phyloP scores from a whole-genome alignment of 208 protist genomes.

The Trypanosoma platydactyli region DNA sequence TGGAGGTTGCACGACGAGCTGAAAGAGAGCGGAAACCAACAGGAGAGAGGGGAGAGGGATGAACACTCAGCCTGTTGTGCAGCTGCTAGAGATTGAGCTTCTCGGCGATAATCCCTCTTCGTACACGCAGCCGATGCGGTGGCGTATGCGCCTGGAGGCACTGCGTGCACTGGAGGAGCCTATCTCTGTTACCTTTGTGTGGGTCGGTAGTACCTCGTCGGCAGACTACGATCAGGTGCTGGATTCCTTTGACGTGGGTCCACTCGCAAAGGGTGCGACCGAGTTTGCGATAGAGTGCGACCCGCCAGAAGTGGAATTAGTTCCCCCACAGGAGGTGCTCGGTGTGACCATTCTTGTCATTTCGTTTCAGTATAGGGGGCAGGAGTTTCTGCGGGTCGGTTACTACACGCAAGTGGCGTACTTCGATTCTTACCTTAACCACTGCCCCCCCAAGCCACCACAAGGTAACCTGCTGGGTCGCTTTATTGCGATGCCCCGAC shows the following conservation, averaged over 20 bases:
- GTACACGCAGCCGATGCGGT: constrained; percentile 57
- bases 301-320: constrained; percentile 88
- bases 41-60: constrained; percentile 4
- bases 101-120: constrained; percentile 70
- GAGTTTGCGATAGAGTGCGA: constrained; percentile 95
- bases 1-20: not conserved
- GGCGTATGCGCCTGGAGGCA: constrained; percentile 79
- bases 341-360: constrained; percentile 97
- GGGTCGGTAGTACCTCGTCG: constrained; percentile 95
- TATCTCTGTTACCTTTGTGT: constrained; percentile 96
- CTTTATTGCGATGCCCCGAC: constrained; percentile 86
- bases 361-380: constrained; percentile 92
- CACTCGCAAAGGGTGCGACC: constrained; percentile 91
- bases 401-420: constrained; percentile 98
- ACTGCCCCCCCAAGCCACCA: constrained; percentile 48
- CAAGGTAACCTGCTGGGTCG: constrained; percentile 60
- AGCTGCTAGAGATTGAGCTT: constrained; percentile 89
- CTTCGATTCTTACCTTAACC: constrained; percentile 73
- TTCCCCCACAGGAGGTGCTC: constrained; percentile 92
- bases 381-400: constrained; percentile 97
- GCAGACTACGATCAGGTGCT: constrained; percentile 96
- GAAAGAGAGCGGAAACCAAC: not conserved
- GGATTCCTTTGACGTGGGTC: constrained; percentile 96
- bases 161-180: constrained; percentile 70
- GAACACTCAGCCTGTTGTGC: constrained; percentile 68